These are phyloP conservation scores for Colletotrichum echinochloae DNA, from an alignment of 2,329 filamentous ascomycete species.

Conservation along the genomic window DNA sequence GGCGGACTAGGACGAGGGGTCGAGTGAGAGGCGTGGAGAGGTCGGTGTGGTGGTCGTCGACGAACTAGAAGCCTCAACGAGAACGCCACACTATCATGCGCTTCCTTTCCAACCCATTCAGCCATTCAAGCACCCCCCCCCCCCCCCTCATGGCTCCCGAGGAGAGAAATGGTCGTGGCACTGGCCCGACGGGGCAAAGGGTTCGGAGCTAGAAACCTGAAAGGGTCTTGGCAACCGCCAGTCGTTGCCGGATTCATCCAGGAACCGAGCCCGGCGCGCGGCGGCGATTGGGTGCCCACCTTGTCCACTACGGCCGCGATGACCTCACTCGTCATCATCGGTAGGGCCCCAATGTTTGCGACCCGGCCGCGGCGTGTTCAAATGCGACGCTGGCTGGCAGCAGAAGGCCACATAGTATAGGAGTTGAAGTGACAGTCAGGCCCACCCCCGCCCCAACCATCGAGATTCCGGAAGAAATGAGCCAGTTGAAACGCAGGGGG, in stretches of 20 bases:
- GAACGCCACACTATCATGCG: slow-evolving; percentile 32
- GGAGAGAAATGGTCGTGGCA: slow-evolving; percentile 13
- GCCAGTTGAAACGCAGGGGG: slow-evolving; percentile 10
- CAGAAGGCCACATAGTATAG: neutral
- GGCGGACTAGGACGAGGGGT: neutral
- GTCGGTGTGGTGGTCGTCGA: slow-evolving; percentile 22
- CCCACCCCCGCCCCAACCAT: too few relatives aligned
- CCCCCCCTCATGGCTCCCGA: neutral
- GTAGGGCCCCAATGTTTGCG: slow-evolving; percentile 16
- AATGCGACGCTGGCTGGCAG: slow-evolving; percentile 19
- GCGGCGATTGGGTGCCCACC: slow-evolving; percentile 34
- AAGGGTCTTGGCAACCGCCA: slow-evolving; percentile 21
- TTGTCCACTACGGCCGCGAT: slow-evolving; percentile 26
- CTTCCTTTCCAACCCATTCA: neutral
- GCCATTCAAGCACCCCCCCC: neutral
- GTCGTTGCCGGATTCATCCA: slow-evolving; percentile 36
- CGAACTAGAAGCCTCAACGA: slow-evolving; percentile 28
- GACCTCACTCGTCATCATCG: slow-evolving; percentile 41
- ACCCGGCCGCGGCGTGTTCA: slow-evolving; percentile 6
- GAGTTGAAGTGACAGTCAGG: slow-evolving; percentile 1
- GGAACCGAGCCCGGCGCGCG: slow-evolving; percentile 15
- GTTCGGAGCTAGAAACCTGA: slow-evolving; percentile 35
- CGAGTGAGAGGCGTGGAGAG: slow-evolving; percentile 2
- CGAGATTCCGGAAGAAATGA: slow-evolving; percentile 19
- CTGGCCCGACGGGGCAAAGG: slow-evolving; percentile 2